A percentile compares a stretch with the other conserved stretches of the same genome.
These are phyloP conservation scores for Casuarina equisetifolia DNA, from an alignment of 306 rosid species.

Conservation along the genomic window DNA sequence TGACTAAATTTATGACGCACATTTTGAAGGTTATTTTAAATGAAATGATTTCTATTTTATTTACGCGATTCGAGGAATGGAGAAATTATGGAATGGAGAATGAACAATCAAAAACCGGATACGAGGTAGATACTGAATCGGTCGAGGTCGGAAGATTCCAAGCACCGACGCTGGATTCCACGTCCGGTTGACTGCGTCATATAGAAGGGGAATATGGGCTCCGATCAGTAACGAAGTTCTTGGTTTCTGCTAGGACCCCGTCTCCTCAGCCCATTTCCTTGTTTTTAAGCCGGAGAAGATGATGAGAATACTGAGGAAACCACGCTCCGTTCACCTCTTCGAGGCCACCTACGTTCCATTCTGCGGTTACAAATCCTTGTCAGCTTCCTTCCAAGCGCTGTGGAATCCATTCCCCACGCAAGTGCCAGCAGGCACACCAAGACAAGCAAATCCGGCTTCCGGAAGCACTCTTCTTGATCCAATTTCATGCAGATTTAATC, in stretches of 20 bases:
- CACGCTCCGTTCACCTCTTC: slow-evolving; percentile 12
- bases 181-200: too few relatives aligned
- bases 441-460: background rate
- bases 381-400: background rate
- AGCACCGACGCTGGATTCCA: too few relatives aligned
- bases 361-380: background rate
- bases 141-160: too few relatives aligned
- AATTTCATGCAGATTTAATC: background rate
- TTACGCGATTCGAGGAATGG: too few relatives aligned
- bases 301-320: slow-evolving; percentile 18
- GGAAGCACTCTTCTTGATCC: background rate
- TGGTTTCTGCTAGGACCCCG: background rate
- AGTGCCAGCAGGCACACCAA: background rate
- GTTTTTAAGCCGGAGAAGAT: background rate
- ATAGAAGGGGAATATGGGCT: too few relatives aligned
- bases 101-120: too few relatives aligned
- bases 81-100: too few relatives aligned
- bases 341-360: background rate
- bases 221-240: too few relatives aligned
- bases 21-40: too few relatives aligned
- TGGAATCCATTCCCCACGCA: background rate
- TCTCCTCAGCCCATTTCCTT: background rate
- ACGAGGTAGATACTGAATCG: too few relatives aligned
- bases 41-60: too few relatives aligned
- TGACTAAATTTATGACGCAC: too few relatives aligned